Conservation (phyloP, 1,139 yeast species). For the Pichia sp. region DNA sequence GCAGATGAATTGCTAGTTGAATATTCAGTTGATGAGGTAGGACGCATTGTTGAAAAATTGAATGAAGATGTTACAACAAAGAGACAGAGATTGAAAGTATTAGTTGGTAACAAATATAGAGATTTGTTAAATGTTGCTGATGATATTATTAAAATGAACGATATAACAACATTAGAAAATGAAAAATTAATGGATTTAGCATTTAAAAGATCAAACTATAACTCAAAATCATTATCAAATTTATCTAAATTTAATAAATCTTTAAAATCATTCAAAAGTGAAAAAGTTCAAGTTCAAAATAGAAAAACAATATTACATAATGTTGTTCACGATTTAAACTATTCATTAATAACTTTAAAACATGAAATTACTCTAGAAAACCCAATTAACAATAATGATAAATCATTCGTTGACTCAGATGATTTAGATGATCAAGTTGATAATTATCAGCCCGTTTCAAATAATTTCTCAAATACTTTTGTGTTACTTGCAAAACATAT, state of each 20-base stretch:
- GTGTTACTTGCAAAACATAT: conserved; percentile 20
- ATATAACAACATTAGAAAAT: conserved; percentile 30
- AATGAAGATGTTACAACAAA: conserved; percentile 24
- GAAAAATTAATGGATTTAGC: conserved; percentile 22
- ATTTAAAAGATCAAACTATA: conserved; percentile 25
- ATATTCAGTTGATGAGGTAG: conserved; percentile 25
- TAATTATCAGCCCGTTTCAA: conserved; percentile 7
- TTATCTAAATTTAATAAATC: conserved; percentile 14
- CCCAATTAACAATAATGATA: background rate
- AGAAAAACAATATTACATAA: conserved; percentile 20
- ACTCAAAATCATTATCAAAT: conserved; percentile 19
- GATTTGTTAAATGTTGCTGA: conserved; percentile 67
- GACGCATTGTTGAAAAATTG: conserved; percentile 18
- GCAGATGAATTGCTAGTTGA: conserved; percentile 22
- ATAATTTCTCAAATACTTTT: conserved; percentile 4
- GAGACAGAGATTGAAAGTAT: conserved; percentile 42
- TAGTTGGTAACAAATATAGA: conserved; percentile 62
- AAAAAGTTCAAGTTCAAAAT: conserved; percentile 14
- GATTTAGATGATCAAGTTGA: conserved; percentile 4
- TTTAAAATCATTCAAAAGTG: conserved; percentile 5
- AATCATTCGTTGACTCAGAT: background rate
- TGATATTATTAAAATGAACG: conserved; percentile 51
- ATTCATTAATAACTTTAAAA: conserved; percentile 17
- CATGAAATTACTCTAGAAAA: background rate
- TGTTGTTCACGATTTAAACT: conserved; percentile 24